phyloP scores from a whole-genome alignment of 225 moss, liverwort and hornwort species.

The Neckera pumila region DNA sequence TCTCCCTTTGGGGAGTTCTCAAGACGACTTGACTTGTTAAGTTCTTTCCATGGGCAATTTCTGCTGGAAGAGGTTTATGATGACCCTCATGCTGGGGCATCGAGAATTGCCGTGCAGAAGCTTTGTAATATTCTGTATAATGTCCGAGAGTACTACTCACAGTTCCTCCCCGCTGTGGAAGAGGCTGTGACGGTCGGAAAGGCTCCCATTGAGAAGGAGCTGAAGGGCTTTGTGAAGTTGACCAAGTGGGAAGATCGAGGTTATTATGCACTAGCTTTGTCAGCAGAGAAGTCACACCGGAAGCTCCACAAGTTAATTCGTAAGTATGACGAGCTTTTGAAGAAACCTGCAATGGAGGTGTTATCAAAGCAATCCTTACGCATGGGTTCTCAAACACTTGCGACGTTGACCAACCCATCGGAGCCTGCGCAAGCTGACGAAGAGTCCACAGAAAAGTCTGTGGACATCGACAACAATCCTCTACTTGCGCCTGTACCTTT shows the following conservation, averaged over 20 bases:
- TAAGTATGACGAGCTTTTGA: conserved; percentile 65
- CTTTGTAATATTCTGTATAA: conserved; percentile 68
- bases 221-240: conserved; percentile 73
- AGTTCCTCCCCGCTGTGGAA: conserved; percentile 73
- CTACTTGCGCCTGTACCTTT: background rate
- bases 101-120: conserved; percentile 21
- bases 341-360: conserved; percentile 36
- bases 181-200: conserved; percentile 44
- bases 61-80: conserved; percentile 23
- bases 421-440: conserved; percentile 4
- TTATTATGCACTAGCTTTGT: conserved; percentile 65
- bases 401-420: conserved; percentile 10
- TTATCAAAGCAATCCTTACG: conserved; percentile 39
- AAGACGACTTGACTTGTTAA: conserved; percentile 55
- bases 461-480: background rate
- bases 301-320: conserved; percentile 87
- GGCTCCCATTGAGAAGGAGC: conserved; percentile 62
- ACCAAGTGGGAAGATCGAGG: conserved; percentile 98
- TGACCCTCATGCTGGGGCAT: conserved; percentile 17
- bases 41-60: conserved; percentile 66
- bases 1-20: conserved; percentile 76
- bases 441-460: background rate
- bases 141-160: conserved; percentile 69
- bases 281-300: conserved; percentile 88
- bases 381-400: conserved; percentile 50